phyloP scores from a whole-genome alignment of 2,329 filamentous ascomycete genomes.

The Gnomoniopsis sp. region DNA sequence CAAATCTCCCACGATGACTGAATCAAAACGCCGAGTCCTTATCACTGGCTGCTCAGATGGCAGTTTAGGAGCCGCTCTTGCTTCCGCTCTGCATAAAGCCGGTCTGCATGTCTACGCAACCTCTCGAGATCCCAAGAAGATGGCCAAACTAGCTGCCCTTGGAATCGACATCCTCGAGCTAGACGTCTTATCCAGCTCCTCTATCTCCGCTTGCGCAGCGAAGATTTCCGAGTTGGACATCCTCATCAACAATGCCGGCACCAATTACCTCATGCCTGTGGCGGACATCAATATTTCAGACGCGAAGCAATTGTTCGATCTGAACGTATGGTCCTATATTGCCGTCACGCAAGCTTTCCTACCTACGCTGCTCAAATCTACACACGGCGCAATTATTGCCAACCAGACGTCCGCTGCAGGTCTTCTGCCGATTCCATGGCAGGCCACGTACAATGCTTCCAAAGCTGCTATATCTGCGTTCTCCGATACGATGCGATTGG shows the following conservation, averaged over 20 bases:
- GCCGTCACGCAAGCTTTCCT: constrained; percentile 23
- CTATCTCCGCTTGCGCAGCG: constrained; percentile 29
- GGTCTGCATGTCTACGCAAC: constrained; percentile 40
- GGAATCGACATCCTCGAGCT: constrained; percentile 36
- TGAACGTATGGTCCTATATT: constrained; percentile 26
- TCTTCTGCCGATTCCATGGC: not conserved
- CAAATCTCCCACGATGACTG: not conserved
- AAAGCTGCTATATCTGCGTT: constrained; percentile 7
- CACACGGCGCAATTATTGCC: not conserved
- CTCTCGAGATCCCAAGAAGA: constrained; percentile 31
- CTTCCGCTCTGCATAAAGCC: constrained; percentile 32
- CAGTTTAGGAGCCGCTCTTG: constrained; percentile 37
- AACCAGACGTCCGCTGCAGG: constrained; percentile 3
- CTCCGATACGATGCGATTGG: constrained; percentile 30
- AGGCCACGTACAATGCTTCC: constrained; percentile 3
- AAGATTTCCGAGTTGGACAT: constrained; percentile 5
- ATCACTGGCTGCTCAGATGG: constrained; percentile 37
- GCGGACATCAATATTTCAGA: constrained; percentile 19
- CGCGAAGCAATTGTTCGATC: constrained; percentile 21
- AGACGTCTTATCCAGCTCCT: constrained; percentile 35
- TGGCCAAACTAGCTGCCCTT: constrained; percentile 26
- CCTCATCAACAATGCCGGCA: constrained; percentile 10
- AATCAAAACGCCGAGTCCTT: constrained; percentile 22
- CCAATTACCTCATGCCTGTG: constrained; percentile 23
- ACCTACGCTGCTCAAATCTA: constrained; percentile 21